These are phyloP conservation scores for Rhododendron williamsianum DNA, from an alignment of 148 eudicot genomes.

Conservation along the genomic window DNA sequence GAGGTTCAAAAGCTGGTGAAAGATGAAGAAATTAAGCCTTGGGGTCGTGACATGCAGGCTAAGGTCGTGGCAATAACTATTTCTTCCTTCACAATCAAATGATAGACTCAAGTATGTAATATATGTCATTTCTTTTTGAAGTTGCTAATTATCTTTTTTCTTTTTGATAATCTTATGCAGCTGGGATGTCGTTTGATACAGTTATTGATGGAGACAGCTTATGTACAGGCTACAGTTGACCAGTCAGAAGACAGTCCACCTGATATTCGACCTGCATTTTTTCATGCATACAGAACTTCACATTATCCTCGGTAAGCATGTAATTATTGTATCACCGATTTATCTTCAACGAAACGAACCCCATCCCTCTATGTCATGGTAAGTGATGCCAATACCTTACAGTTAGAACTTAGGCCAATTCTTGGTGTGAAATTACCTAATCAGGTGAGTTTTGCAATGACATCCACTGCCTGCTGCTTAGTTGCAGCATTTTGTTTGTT, in stretches of 20 bases:
- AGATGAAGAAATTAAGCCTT: conserved; percentile 58
- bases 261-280: conserved; percentile 84
- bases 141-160: conserved; percentile 6
- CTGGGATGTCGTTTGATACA: conserved; percentile 81
- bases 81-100: neutral
- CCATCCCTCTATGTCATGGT: neutral
- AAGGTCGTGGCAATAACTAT: conserved; percentile 44
- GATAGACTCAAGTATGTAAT: neutral
- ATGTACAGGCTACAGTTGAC: conserved; percentile 56
- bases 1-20: conserved; percentile 67
- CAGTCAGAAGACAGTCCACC: conserved; percentile 72
- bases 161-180: conserved; percentile 41
- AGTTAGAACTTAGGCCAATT: neutral
- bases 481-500: neutral
- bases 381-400: conserved; percentile 6
- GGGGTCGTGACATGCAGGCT: conserved; percentile 77
- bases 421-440: neutral
- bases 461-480: neutral
- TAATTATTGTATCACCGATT: conserved; percentile 16
- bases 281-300: conserved; percentile 52
- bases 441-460: neutral
- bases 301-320: conserved; percentile 57
- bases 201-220: conserved; percentile 75
- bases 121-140: neutral
- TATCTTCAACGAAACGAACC: conserved; percentile 10